phyloP scores from a whole-genome alignment of 768 basidiomycete species.

The Paxillus involutus region DNA sequence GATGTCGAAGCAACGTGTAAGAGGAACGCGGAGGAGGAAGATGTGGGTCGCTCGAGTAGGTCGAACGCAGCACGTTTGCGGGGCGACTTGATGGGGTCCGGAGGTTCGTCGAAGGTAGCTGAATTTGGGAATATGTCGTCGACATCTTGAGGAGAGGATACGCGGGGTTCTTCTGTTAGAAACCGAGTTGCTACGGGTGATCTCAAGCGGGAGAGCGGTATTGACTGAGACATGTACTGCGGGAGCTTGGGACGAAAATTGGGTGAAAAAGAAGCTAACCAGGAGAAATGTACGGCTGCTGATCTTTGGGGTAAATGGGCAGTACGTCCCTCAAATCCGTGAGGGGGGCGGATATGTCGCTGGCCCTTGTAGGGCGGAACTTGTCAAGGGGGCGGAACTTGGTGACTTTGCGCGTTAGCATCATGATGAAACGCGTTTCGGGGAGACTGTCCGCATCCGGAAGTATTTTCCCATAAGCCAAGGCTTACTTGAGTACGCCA shows the following conservation, averaged over 20 bases:
- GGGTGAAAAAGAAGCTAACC: background rate
- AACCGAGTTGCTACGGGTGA: slow-evolving; percentile 34
- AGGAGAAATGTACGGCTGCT: background rate
- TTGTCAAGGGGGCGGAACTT: background rate
- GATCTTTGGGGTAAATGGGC: background rate
- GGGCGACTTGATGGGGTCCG: slow-evolving; percentile 28
- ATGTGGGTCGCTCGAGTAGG: slow-evolving; percentile 78
- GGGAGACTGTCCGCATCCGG: background rate
- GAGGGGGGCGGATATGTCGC: background rate
- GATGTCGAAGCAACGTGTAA: slow-evolving; percentile 70
- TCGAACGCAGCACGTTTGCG: slow-evolving; percentile 70
- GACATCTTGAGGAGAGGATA: slow-evolving; percentile 33
- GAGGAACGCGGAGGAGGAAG: slow-evolving; percentile 73
- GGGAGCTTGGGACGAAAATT: no score
- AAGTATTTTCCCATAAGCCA: background rate
- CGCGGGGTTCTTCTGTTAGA: slow-evolving; percentile 41
- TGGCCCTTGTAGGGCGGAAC: background rate
- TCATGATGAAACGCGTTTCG: background rate
- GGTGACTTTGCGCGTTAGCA: no score
- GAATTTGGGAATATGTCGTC: slow-evolving; percentile 41
- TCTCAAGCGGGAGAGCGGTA: slow-evolving; percentile 28
- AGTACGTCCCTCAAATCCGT: no score
- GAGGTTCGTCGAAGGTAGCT: slow-evolving; percentile 33
- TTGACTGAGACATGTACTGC: slow-evolving; percentile 31
- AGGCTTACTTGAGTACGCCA: no score